Evolutionary conservation across 495 filamentous ascomycete species (phyloP), one percentile per base, ranked within the genome.

Genomic region (Penicillium longicatenatum): DNA sequence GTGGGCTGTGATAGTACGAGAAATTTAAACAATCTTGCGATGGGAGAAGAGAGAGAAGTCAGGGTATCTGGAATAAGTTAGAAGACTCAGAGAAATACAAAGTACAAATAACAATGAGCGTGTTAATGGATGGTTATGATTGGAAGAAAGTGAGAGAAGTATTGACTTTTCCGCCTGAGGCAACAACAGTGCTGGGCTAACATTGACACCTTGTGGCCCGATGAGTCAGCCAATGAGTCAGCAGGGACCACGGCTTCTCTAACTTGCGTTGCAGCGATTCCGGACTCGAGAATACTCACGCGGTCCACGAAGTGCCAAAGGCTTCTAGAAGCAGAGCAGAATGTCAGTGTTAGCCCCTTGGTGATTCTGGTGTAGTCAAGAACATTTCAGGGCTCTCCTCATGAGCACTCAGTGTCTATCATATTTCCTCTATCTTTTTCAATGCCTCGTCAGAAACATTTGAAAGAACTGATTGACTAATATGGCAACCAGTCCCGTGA

Each of bases 251-350:
- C 61, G 60, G 62, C 63, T 72, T 74, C 69, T 22, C 48, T 46
- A 52, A 57, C 60, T 75, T 66, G 74, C 74, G 71, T 71, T 74
- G 66, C 58, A 60, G 60, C 62, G 67, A 68, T 75, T 75, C 72
- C 75, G 72, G 73, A 73, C 75, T 76, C 71, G 68, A 78, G 74
- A 79, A 77, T 78, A 79, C 77, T 62, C 74, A 70, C 65, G 73
- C 77, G 72, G 74, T 77, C 76, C 75, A 73, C 63, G 74, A 78
- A 78, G 75, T 77, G 67, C 74, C 53, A 57, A 64, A 50, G 52
- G 63, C 59, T 67, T 69, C 64, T 69, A 69, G 67, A 69, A 69
- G 63, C 60, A 63, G 59, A 57, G 43, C 63, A 66, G 67, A 68
- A 68, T 57, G 67, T 70, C 55, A 69, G 64, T 69, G 43, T 56